A percentile compares a stretch with the other conserved stretches of the same genome.
phyloP scores from a whole-genome alignment of 192 early-diverging fungal genomes.

The Piromyces sp. region DNA sequence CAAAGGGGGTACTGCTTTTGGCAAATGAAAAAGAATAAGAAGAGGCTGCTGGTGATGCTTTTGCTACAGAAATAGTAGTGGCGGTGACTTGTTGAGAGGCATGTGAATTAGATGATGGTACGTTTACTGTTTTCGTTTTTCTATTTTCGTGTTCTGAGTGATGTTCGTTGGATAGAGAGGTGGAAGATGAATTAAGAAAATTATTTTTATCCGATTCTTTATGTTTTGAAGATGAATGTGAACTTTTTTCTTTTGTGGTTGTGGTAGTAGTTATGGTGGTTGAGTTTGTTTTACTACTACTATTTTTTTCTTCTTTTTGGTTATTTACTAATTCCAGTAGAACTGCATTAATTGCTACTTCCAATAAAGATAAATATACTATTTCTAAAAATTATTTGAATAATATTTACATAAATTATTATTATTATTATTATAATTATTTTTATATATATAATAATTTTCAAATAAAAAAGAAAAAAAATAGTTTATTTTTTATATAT shows the following conservation, averaged over 20 bases:
- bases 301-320: background rate
- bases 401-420: too few relatives aligned
- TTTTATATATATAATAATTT: too few relatives aligned
- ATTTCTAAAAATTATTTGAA: background rate
- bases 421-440: too few relatives aligned
- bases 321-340: background rate
- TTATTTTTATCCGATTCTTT: background rate
- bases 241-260: background rate
- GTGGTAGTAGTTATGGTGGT: background rate
- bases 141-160: background rate
- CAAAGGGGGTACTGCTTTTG: background rate
- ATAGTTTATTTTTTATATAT: too few relatives aligned
- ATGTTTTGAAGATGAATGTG: background rate
- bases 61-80: background rate
- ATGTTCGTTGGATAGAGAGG: background rate
- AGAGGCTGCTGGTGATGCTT: background rate
- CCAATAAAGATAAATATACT: background rate
- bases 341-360: background rate
- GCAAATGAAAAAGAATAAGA: background rate
- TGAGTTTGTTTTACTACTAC: background rate
- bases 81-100: background rate
- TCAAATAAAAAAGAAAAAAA: too few relatives aligned
- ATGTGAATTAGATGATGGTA: background rate
- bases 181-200: background rate
- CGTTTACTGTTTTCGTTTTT: background rate